phyloP scores from a whole-genome alignment of 495 filamentous ascomycete species.

The Penicillium simplicissimum region DNA sequence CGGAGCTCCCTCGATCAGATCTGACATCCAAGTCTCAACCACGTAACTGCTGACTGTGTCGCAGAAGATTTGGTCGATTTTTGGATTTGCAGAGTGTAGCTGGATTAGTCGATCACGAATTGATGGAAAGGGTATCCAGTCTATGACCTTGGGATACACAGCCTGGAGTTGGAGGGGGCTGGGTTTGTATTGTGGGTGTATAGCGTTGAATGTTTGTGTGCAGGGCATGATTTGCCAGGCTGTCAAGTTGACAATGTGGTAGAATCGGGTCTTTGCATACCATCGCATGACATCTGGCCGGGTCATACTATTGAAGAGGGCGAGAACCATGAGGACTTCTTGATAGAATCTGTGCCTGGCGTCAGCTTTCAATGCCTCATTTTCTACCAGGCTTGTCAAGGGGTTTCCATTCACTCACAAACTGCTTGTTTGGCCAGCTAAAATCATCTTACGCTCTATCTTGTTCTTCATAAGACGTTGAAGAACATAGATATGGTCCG shows the following conservation, averaged over 20 bases:
- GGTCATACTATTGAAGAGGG: slow-evolving; percentile 18
- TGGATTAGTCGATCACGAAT: not conserved
- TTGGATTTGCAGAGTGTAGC: not conserved
- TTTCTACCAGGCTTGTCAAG: no score
- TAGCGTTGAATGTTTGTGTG: not conserved
- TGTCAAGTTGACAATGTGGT: slow-evolving; percentile 20
- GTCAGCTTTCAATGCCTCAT: not conserved
- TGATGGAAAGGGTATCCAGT: not conserved
- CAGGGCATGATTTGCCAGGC: slow-evolving; percentile 15
- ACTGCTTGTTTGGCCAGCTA: not conserved
- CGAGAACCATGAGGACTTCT: slow-evolving; percentile 14
- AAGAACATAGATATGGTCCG: not conserved
- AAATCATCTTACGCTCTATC: not conserved
- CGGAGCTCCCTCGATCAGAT: not conserved
- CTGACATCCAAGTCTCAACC: not conserved
- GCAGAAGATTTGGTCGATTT: not conserved
- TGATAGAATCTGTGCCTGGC: not conserved
- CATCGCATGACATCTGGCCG: slow-evolving; percentile 18
- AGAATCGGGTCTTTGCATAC: slow-evolving; percentile 20
- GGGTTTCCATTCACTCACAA: not conserved
- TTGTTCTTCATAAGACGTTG: not conserved
- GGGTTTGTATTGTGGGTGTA: not conserved
- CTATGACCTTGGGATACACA: not conserved
- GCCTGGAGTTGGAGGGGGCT: not conserved
- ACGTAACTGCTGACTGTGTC: not conserved